Percentiles rank a stretch among this genome's conserved stretches.
Evolutionary conservation across 106 monocot species (phyloP).

Genomic region (Allium cepa): DNA sequence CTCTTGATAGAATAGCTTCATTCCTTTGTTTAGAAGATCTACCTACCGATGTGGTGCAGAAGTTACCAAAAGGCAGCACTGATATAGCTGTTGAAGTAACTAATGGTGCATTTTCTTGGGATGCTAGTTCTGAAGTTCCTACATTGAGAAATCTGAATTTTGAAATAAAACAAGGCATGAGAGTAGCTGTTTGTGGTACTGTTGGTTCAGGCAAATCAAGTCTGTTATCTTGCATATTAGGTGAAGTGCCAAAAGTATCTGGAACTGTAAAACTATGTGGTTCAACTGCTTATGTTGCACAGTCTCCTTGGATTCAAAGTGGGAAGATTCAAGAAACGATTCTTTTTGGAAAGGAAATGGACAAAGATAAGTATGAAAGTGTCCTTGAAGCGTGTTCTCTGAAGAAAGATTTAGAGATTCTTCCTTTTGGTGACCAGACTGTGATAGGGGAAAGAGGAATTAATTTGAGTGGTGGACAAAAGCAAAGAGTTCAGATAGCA

Average conservation of each 20-base stretch:
- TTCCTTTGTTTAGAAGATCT: slow-evolving; percentile 72
- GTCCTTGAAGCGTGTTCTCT: slow-evolving; percentile 64
- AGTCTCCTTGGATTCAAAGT: slow-evolving; percentile 97
- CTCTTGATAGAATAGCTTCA: slow-evolving; percentile 68
- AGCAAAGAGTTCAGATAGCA: slow-evolving; percentile 91
- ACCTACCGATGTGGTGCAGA: slow-evolving; percentile 41
- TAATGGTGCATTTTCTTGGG: slow-evolving; percentile 73
- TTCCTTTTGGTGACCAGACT: slow-evolving; percentile 84
- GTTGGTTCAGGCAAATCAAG: slow-evolving; percentile 90
- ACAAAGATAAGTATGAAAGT: slow-evolving; percentile 53
- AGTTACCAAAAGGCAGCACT: slow-evolving; percentile 35
- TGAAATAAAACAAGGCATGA: slow-evolving; percentile 48
- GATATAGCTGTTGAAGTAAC: slow-evolving; percentile 51
- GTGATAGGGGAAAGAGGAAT: slow-evolving; percentile 91
- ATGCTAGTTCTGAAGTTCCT: slow-evolving; percentile 34
- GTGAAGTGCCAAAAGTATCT: slow-evolving; percentile 69
- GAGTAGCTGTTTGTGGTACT: slow-evolving; percentile 81
- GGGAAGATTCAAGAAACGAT: slow-evolving; percentile 89
- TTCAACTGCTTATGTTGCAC: slow-evolving; percentile 71
- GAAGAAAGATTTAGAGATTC: slow-evolving; percentile 88
- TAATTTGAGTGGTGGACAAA: slow-evolving; percentile 94
- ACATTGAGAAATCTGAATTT: slow-evolving; percentile 71
- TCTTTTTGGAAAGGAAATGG: slow-evolving; percentile 78
- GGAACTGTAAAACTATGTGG: slow-evolving; percentile 60
- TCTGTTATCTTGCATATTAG: slow-evolving; percentile 74